A percentile compares a stretch with the other conserved stretches of the same genome.
Conservation (phyloP, 306 rosid genomes). For the Fragaria nilgerrensis region DNA sequence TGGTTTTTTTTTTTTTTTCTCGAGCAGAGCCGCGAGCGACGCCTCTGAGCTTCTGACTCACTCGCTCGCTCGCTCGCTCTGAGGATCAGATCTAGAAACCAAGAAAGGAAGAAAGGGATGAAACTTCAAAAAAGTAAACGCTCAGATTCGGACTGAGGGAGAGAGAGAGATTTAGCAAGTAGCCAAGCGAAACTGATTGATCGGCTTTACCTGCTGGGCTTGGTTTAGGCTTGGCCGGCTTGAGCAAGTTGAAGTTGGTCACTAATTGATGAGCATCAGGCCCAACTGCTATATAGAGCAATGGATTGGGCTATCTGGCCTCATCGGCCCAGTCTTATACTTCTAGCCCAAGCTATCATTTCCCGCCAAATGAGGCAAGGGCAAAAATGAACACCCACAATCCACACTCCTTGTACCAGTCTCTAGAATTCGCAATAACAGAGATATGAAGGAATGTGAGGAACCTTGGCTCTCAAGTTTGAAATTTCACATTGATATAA, state of each 20-base stretch:
- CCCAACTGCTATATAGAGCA: neutral
- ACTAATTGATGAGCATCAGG: neutral
- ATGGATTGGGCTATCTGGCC: neutral
- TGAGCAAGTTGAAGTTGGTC: neutral
- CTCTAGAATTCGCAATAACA: no score
- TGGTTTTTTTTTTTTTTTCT: neutral
- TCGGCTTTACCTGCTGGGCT: neutral
- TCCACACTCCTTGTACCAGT: no score
- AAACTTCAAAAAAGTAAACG: neutral
- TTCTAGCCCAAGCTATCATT: neutral
- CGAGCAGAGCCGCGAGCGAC: slow-evolving; percentile 56
- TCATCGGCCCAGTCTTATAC: neutral
- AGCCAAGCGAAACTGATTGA: neutral
- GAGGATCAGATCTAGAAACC: neutral
- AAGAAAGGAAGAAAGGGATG: neutral
- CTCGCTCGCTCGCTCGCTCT: neutral
- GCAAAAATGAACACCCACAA: no score
- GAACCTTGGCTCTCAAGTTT: no score
- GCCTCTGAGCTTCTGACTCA: slow-evolving; percentile 13
- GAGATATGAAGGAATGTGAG: no score
- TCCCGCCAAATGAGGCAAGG: neutral
- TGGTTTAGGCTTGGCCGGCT: slow-evolving; percentile 9
- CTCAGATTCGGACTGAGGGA: neutral
- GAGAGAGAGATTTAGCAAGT: neutral
- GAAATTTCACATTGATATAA: no score